These are phyloP conservation scores for Blastocystis sp. DNA, from an alignment of 352 stramenopile genomes.

Conservation along the genomic window DNA sequence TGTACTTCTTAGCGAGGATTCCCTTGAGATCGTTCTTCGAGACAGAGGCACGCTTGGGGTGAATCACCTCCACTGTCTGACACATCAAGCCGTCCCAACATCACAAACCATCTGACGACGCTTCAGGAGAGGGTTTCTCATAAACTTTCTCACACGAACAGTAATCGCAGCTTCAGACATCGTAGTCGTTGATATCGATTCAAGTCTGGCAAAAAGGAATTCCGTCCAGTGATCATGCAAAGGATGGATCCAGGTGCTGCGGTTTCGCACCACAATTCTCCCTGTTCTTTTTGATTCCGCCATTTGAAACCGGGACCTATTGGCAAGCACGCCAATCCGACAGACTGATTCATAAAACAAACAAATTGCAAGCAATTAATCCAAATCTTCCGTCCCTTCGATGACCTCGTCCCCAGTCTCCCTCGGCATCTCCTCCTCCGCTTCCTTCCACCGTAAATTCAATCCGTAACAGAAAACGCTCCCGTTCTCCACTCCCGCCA, in stretches of 20 bases:
- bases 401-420: constrained; percentile 9
- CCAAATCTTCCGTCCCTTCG: constrained; percentile 6
- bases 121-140: constrained; percentile 61
- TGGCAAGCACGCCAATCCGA: neutral
- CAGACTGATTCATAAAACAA: neutral
- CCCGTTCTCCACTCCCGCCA: constrained; percentile 25
- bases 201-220: constrained; percentile 4
- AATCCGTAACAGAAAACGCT: constrained; percentile 41
- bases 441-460: constrained; percentile 48
- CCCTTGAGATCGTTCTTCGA: constrained; percentile 63
- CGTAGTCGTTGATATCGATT: constrained; percentile 47
- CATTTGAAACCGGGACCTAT: neutral
- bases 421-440: constrained; percentile 32
- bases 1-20: constrained; percentile 59
- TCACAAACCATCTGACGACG: constrained; percentile 49
- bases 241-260: neutral
- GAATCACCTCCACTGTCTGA: constrained; percentile 39
- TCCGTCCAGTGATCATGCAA: neutral
- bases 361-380: constrained; percentile 20
- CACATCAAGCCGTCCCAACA: neutral
- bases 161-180: constrained; percentile 61
- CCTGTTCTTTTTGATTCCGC: neutral
- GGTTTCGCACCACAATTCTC: neutral
- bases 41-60: constrained; percentile 45
- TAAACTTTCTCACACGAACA: constrained; percentile 60